phyloP scores from a whole-genome alignment of 2,329 filamentous ascomycete species.

The Didymosphaeria variabile region DNA sequence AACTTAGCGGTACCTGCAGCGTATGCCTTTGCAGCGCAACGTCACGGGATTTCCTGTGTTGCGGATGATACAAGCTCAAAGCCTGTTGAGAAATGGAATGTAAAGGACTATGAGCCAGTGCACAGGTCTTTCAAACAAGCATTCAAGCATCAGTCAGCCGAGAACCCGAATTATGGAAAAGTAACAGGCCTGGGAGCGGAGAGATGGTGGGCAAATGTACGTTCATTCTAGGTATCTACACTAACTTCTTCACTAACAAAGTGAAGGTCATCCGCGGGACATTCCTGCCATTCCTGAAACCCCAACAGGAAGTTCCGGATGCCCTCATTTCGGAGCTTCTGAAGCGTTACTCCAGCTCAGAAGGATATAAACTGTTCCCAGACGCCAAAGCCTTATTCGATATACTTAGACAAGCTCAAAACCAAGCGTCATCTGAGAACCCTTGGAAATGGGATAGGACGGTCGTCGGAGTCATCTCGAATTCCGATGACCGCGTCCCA shows the following conservation, averaged over 20 bases:
- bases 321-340: slow-evolving; percentile 61
- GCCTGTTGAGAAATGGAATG: slow-evolving; percentile 29
- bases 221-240: slow-evolving; percentile 23
- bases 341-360: slow-evolving; percentile 61
- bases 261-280: slow-evolving; percentile 65
- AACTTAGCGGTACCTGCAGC: slow-evolving; percentile 60
- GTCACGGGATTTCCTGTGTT: slow-evolving; percentile 59
- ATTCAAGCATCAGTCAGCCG: slow-evolving; percentile 57
- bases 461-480: slow-evolving; percentile 67
- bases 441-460: slow-evolving; percentile 52
- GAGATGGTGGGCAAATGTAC: slow-evolving; percentile 69
- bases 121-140: slow-evolving; percentile 49
- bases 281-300: slow-evolving; percentile 37
- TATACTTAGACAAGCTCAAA: slow-evolving; percentile 39
- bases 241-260: slow-evolving; percentile 13
- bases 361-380: slow-evolving; percentile 62
- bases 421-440: background rate
- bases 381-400: slow-evolving; percentile 59
- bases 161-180: slow-evolving; percentile 68
- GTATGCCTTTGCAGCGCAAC: slow-evolving; percentile 63
- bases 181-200: slow-evolving; percentile 60
- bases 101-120: slow-evolving; percentile 35
- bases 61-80: slow-evolving; percentile 38
- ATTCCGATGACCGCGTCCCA: slow-evolving; percentile 69
- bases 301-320: slow-evolving; percentile 51